Base-by-base conservation (phyloP, 805 yeast species). In the Yarrowia keelungensis region DNA sequence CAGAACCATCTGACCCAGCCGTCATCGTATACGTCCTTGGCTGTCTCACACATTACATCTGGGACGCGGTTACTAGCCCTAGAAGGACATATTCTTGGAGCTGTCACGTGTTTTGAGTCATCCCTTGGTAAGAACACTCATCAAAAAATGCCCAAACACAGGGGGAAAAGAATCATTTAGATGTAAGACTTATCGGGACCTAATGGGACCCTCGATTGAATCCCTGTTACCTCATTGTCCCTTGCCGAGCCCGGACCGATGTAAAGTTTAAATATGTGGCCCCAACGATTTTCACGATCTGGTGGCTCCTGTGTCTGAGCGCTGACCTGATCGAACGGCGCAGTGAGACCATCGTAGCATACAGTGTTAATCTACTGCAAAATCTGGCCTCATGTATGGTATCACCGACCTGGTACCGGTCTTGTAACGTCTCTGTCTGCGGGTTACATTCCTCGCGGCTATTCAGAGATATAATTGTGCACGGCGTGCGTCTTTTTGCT, bases 21-120 rank as follows among this genome's bases (percentile, higher is more conserved):
- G 58, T 38, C 54, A 50, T 50, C 58, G 58, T 53, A 53, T 53
- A 53, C 58, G 58, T 19, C 58, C 43, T 53, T 53, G 58, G 58
- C 59, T 53, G 45, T 53, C 45, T 39, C 22, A 22, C 15, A 16
- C 22, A 8, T 8, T 36, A 36, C 58, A 36, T 43, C 41, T 51
- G 43, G 11, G 11, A 51, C 12, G 58, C 58, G 58, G 43, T 16
- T 2, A n/a, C 7, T 10, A 11, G 22, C 42, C 39, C 26, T 11
- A 35, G 14, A 36, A n/a, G 22, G 15, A 11, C 41, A 16, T 5
- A 4, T n/a, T 15, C 39, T 32, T n/a, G 54, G 39, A 32, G 8
- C 12, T n/a, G 36, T 47, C 56, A 50, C 56, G 41, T 50, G 56
- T 47, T 10, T 7, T 15, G 7, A 26, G 7, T 26, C 32, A 26